Base-by-base conservation (phyloP, 2,329 filamentous ascomycete genomes). In the Diaporthe ilicicola region DNA sequence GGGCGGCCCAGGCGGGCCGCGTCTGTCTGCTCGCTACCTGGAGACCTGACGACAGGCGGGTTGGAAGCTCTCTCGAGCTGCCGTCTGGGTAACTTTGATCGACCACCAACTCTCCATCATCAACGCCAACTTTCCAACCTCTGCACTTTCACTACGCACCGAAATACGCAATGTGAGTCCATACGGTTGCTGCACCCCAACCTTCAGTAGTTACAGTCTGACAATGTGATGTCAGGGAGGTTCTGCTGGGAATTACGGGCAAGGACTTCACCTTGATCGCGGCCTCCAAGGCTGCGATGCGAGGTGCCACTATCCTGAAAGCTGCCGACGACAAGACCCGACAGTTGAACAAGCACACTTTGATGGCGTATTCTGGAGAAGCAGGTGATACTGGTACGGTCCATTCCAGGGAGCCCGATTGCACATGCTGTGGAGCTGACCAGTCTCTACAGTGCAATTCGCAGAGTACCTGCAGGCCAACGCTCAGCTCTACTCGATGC, bases 391-490 rank as follows among this genome's bases (percentile, higher is more conserved):
- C 95, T 78, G 90, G 94, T 96, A 86, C 72, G 85, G 37, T 67
- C 29, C 69, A 13, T 51, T 15, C 3, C 1, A 17, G 68, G 66
- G 42, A 56, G 39, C 59, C 53, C 37, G 29, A 32, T 72, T 19
- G 71, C 22, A 42, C n/a, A 64, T 48, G 32, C 27, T 46, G 59
- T 61, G 24, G 24, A 53, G 76, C 72, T 78, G 74, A 68, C 42
- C 53, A 29, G 29, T 27, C 29, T 32, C 42, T 44, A 34, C 80
- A 97, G 95, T 98, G 74, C 95, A 99, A 91, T 99, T 99, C 82
- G 94, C 97, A 82, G 96, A 99, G 86, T 99, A 95, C 86, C 97
- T 99, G 82, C 95, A 98, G 89, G 95, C 95, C 81, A 99, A 99
- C 83, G 92, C 96, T 74, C 94, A 97, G 84, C 92, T 99, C 80